A percentile compares a stretch with the other conserved stretches of the same genome.
Conservation (phyloP, 2,329 filamentous ascomycete genomes). For the Trichophyton rubrum region DNA sequence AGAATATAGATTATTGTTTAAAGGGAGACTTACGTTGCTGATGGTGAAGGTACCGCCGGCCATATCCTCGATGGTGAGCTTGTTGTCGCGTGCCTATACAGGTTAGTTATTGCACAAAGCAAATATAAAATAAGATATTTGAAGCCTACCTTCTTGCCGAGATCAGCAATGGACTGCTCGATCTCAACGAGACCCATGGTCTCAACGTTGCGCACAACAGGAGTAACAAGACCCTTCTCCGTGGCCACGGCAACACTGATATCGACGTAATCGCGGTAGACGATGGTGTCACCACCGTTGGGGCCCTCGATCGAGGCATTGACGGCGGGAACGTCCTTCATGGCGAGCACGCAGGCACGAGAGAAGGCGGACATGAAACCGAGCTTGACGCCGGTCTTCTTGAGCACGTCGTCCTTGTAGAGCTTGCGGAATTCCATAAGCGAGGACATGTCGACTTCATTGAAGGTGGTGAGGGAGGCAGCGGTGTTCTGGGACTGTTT, state of each 20-base stretch:
- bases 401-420: slow-evolving; percentile 92
- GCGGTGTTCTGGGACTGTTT: slow-evolving; percentile 99
- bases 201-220: slow-evolving; percentile 89
- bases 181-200: slow-evolving; percentile 76
- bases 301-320: slow-evolving; percentile 96
- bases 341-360: slow-evolving; percentile 75
- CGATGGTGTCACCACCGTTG: slow-evolving; percentile 89
- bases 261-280: slow-evolving; percentile 96
- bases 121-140: neutral
- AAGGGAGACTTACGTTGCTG: slow-evolving; percentile 52
- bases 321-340: slow-evolving; percentile 86
- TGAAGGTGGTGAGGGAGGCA: slow-evolving; percentile 93
- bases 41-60: slow-evolving; percentile 97
- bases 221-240: slow-evolving; percentile 92
- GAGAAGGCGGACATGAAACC: slow-evolving; percentile 99
- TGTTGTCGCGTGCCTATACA: slow-evolving; percentile 75
- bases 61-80: slow-evolving; percentile 98
- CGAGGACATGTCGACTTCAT: slow-evolving; percentile 97
- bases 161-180: slow-evolving; percentile 79
- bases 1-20: neutral
- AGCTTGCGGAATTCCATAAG: slow-evolving; percentile 94
- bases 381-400: slow-evolving; percentile 93
- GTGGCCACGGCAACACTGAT: slow-evolving; percentile 95
- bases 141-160: slow-evolving; percentile 73
- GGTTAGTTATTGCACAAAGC: neutral